These are phyloP conservation scores for Amanita rubescens DNA, from an alignment of 768 basidiomycete species.

Conservation along the genomic window DNA sequence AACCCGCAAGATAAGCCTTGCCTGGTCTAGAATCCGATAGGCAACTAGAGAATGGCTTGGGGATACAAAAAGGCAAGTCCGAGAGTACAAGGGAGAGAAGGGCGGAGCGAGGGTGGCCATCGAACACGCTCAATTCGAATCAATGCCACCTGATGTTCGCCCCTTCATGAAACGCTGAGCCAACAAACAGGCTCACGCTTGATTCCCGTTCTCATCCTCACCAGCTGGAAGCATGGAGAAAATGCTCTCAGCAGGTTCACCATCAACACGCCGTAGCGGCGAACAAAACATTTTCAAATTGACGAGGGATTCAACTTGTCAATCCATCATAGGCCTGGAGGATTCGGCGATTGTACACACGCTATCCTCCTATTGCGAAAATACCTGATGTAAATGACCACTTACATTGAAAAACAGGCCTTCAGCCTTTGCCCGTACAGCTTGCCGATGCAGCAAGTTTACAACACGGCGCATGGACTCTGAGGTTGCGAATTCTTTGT, in stretches of 20 bases:
- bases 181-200: neutral
- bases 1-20: neutral
- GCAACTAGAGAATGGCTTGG: constrained; percentile 3
- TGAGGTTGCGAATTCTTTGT: constrained; percentile 69
- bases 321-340: no score
- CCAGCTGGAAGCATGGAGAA: neutral
- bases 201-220: neutral
- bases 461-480: constrained; percentile 91
- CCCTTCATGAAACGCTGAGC: neutral
- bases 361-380: neutral
- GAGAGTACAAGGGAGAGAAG: neutral
- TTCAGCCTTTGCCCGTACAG: constrained; percentile 86
- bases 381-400: constrained; percentile 8
- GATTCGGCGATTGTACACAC: constrained; percentile 12
- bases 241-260: neutral
- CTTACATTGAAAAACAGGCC: constrained; percentile 91
- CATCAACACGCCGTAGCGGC: neutral
- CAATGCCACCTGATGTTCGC: neutral
- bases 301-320: constrained; percentile 1
- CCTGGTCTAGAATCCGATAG: constrained; percentile 6
- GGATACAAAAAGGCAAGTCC: constrained; percentile 6
- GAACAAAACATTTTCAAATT: no score
- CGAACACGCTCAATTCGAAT: neutral
- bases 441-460: constrained; percentile 83
- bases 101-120: constrained; percentile 1